Base-by-base conservation (phyloP, 176 grass and related monocot genomes). In the Rhipidocladum racemiflorum region DNA sequence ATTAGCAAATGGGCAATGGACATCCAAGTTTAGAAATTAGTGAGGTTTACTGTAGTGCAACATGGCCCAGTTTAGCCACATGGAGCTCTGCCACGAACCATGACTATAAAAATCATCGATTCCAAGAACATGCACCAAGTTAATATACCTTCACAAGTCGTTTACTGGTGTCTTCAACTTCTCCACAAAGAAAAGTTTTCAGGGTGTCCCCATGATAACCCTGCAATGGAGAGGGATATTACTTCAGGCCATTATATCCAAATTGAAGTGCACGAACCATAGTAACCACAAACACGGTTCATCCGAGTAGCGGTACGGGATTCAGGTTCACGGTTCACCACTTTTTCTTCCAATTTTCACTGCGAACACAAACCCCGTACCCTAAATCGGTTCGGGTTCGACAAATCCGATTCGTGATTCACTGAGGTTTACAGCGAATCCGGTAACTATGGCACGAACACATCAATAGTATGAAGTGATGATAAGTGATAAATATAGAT, bases 121-220 rank as follows among this genome's bases (percentile, higher is more conserved):
- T 61, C 36, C 23, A 80, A 61, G 7, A 76, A 44, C 5, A 85
- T 56, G 44, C 16, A 18, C 0, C 38, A 70, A 18, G 23, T 15
- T 32, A 54, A 70, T 83, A 79, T 85, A 95, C 96, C 87, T 88
- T 99, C 36, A 99, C 92, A 81, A 99, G 92, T 65, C 56, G 92
- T 88, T 95, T 92, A 85, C 82, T 87, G 49, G 56, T 60, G 85
- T 95, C 96, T 68, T 99, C 91, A 40, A 95, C 96, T 90, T 95
- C 91, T 83, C 92, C 96, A 85, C 96, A 99, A 9, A 95, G 65
- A 79, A 99, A 99, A 77, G 96, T 95, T 91, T 90, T 99, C 27
- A 92, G 95, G 20, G 96, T 95, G 72, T 99, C 96, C 34, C 96
- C 96, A 70, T 95, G 96, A 70, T 91, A 99, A 43, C 96, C 96